These are phyloP conservation scores for Quercus dentata DNA, from an alignment of 306 rosid genomes.

Conservation along the genomic window DNA sequence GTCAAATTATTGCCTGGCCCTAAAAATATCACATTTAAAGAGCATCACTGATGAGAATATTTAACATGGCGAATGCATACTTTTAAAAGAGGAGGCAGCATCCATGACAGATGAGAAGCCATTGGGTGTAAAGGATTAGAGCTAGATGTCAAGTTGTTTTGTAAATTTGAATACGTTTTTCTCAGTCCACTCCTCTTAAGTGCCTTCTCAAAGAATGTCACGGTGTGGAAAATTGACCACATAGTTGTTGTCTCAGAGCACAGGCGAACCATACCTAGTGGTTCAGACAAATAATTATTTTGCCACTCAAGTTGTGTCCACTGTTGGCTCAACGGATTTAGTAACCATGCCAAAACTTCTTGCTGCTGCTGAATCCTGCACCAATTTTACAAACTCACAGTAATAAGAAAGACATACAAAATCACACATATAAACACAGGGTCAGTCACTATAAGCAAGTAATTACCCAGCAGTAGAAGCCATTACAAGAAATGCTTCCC, in stretches of 20 bases:
- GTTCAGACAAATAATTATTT: conserved; percentile 81
- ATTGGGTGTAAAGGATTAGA: conserved; percentile 67
- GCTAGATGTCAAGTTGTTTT: conserved; percentile 46
- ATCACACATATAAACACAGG: conserved; percentile 11
- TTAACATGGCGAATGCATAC: conserved; percentile 44
- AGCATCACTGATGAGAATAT: conserved; percentile 18
- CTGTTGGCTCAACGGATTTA: conserved; percentile 84
- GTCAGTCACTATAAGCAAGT: conserved; percentile 9
- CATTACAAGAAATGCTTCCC: conserved; percentile 98
- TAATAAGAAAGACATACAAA: conserved; percentile 5
- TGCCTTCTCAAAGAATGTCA: conserved; percentile 96
- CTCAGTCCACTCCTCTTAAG: conserved; percentile 93
- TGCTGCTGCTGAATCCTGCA: conserved; percentile 92
- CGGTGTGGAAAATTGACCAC: conserved; percentile 91
- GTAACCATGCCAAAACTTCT: conserved; percentile 92
- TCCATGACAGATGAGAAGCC: conserved; percentile 91
- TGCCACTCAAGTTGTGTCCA: conserved; percentile 94
- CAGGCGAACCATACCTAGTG: conserved; percentile 69
- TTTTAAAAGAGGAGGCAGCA: conserved; percentile 91
- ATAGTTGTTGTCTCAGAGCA: conserved; percentile 69
- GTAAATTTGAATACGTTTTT: conserved; percentile 55
- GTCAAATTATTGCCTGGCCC: conserved; percentile 13
- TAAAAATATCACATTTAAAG: conserved; percentile 16
- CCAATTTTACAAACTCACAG: conserved; percentile 26
- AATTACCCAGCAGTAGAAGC: conserved; percentile 95